Percentiles rank a stretch among this genome's conserved stretches.
Evolutionary conservation across 192 early-diverging fungal species (phyloP).

Genomic region (Spinellus fusiger): DNA sequence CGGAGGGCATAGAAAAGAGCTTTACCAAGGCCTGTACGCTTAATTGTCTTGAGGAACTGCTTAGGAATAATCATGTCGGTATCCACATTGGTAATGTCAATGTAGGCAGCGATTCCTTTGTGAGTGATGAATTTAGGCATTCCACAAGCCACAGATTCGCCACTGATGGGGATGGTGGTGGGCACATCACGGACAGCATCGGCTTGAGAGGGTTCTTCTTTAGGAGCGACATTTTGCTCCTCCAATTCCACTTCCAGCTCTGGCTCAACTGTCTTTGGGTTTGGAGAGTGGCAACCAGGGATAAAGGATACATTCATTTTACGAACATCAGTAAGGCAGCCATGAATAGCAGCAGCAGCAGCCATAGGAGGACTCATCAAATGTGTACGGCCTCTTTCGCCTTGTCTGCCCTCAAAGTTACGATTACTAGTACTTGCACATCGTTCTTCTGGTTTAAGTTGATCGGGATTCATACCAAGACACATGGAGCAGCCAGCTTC

Average conservation of each 20-base stretch:
- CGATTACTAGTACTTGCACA: constrained; percentile 71
- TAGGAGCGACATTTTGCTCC: constrained; percentile 18
- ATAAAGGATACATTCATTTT: constrained; percentile 36
- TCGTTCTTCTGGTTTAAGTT: constrained; percentile 58
- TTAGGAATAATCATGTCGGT: constrained; percentile 75
- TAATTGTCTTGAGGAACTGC: constrained; percentile 73
- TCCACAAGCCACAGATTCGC: constrained; percentile 18
- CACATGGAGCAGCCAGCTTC: constrained; percentile 70
- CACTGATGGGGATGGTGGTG: neutral
- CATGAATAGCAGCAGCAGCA: constrained; percentile 61
- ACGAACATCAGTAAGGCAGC: constrained; percentile 56
- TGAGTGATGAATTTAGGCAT: constrained; percentile 56
- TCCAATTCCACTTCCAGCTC: constrained; percentile 26
- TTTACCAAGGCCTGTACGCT: constrained; percentile 58
- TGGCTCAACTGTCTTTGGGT: neutral
- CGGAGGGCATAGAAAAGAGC: constrained; percentile 58
- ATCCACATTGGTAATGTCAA: constrained; percentile 58
- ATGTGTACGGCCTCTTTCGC: constrained; percentile 61
- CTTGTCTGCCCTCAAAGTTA: constrained; percentile 71
- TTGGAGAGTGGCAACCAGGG: constrained; percentile 19
- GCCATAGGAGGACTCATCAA: constrained; percentile 63
- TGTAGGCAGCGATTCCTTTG: constrained; percentile 54
- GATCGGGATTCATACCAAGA: constrained; percentile 71
- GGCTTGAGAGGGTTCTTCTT: constrained; percentile 1
- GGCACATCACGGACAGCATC: constrained; percentile 2